Conservation (phyloP, 208 protist species). For the Novymonas esmeraldas region DNA sequence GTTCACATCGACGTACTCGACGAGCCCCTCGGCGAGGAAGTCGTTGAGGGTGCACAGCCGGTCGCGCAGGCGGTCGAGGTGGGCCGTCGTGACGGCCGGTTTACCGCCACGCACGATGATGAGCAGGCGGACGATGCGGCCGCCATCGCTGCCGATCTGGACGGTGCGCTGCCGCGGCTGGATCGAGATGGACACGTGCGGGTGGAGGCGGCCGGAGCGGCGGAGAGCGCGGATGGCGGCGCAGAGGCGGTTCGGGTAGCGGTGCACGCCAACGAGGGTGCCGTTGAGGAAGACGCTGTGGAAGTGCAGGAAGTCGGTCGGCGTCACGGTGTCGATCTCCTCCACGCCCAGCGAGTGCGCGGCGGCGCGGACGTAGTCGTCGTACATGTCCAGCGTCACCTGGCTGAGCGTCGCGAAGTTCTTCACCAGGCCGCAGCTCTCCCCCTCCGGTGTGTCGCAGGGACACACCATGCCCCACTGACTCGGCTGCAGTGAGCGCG, state of each 20-base stretch:
- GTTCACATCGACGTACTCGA: conserved; percentile 99
- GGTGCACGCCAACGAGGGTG: conserved; percentile 85
- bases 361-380: conserved; percentile 73
- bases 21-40: conserved; percentile 90
- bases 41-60: conserved; percentile 81
- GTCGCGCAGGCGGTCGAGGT: conserved; percentile 64
- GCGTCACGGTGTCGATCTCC: conserved; percentile 77
- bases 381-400: conserved; percentile 97
- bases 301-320: conserved; percentile 69
- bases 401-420: conserved; percentile 99
- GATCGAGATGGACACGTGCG: conserved; percentile 85
- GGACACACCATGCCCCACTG: conserved; percentile 99
- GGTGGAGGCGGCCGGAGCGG: conserved; percentile 77
- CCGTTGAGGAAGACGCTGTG: conserved; percentile 89
- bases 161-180: conserved; percentile 81
- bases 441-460: conserved; percentile 99
- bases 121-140: conserved; percentile 79
- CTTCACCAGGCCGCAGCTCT: conserved; percentile 99
- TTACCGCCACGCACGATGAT: conserved; percentile 71
- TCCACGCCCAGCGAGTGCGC: conserved; percentile 83
- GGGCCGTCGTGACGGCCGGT: conserved; percentile 56
- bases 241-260: conserved; percentile 81
- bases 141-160: conserved; percentile 88
- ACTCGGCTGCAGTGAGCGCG: conserved; percentile 96
- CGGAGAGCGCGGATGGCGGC: conserved; percentile 73